Base-by-base conservation (phyloP, 2,329 filamentous ascomycete species). In the Sordariomycetes sp. region DNA sequence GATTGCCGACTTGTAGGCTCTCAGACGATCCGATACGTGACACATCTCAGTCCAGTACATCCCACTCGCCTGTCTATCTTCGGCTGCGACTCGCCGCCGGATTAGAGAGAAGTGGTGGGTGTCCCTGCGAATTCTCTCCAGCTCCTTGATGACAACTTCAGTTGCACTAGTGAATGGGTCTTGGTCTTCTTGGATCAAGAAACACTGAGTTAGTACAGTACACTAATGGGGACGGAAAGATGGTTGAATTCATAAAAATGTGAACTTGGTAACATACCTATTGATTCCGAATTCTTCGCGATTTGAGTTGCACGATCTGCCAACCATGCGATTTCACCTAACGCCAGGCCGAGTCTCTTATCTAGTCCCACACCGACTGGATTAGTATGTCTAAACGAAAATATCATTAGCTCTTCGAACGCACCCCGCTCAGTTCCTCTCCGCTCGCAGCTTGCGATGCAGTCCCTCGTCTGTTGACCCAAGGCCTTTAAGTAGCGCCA, bases 31-130 rank as follows among this genome's bases (percentile, higher is more conserved):
- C 10, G 67, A 8, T 15, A 51, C 59, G 35, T 70, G 68, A 2
- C 65, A 62, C 1, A 69, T 53, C n/a, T 70, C 65, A 1, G 61
- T 61, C 68, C 68, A 68, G 45, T n/a, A 17, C 62, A 63, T 10
- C 56, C 42, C 0, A 36, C 60, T 60, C 1, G 45, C 57, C 0
- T 34, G 1, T 60, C 58, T 25, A 60, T 60, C 10, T 61, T 61
- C 2, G 52, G 65, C 63, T 20, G 65, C 28, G n/a, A 56, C n/a
- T 66, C 1, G 28, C 22, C 2, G 67, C 32, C n/a, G 66, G 58
- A 55, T 59, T 56, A 25, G 56, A 56, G 15, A 62, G 12, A 1
- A 62, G 51, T 0, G 20, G n/a, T 54, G 17, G 17, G 22, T 15
- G 10, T 35, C 15, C n/a, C 10, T 15, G 20, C 36, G 34, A 6